These are phyloP conservation scores for Mucor lusitanicus DNA, from an alignment of 371 early-diverging fungal genomes.

Conservation along the genomic window DNA sequence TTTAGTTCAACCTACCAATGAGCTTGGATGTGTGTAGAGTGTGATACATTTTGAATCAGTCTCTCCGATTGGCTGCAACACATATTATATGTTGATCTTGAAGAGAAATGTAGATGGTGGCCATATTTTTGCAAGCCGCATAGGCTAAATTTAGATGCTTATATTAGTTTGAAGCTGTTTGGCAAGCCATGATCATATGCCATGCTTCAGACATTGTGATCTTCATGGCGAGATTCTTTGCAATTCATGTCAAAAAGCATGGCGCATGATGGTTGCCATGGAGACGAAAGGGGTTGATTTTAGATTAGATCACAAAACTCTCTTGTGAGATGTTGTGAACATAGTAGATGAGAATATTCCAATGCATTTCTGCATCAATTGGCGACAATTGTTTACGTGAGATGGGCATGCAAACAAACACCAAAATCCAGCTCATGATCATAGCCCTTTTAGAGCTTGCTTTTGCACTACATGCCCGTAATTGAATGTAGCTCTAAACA, in stretches of 20 bases:
- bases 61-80: not conserved
- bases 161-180: not conserved
- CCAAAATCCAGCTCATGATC: not conserved
- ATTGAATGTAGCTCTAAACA: too few species aligned
- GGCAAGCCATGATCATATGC: not conserved
- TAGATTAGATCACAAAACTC: not conserved
- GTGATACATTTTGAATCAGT: constrained; percentile 5
- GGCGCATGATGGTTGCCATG: not conserved
- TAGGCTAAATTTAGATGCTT: not conserved
- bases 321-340: not conserved
- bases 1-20: not conserved
- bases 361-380: not conserved
- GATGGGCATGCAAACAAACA: not conserved
- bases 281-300: not conserved
- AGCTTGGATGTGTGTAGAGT: constrained; percentile 13
- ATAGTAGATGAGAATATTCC: not conserved
- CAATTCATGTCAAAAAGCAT: too few species aligned
- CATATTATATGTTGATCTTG: not conserved
- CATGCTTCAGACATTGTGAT: too few species aligned
- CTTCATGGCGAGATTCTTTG: too few species aligned
- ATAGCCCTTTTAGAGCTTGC: not conserved
- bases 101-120: constrained; percentile 1
- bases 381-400: not conserved
- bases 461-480: too few species aligned
- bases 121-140: not conserved